Evolutionary conservation across 495 filamentous ascomycete genomes (phyloP), one percentile per base, ranked within the genome.

Genomic region (Penicillium fimorum): DNA sequence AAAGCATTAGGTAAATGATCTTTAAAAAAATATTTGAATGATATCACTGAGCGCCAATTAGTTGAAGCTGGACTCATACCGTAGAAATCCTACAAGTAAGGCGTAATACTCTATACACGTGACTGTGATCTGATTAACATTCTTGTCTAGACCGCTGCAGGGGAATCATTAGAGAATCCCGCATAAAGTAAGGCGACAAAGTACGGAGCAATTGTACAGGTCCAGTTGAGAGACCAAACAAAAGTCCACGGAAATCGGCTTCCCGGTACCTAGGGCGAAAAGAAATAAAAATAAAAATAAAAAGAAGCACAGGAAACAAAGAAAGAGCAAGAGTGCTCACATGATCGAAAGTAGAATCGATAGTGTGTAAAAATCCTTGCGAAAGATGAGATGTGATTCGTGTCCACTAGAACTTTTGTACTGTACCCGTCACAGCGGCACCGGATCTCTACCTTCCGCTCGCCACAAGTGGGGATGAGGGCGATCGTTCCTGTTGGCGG

Each of bases 371-470:
- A 61, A 60, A 64, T 64, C 58, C 50, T 58, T 45, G 55, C 53
- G 35, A 62, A 59, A 53, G 59, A 46, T 40, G 35, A 57, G 44
- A 61, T 45, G 42, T 46, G 49, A 57, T 47, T 41, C 29, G 50
- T 51, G 42, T 54, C 58, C 63, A 59, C 48, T 60, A 54, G 55
- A 53, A 49, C 47, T 35, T 57, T 47, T 55, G 47, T 58, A 66
- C 67, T 45, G 52, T 64, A 72, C 70, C 70, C 71, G 67, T 70
- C 72, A 65, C 66, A 71, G 71, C 70, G 71, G 71, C 71, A 71
- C 63, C 67, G 68, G 71, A 65, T 67, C 60, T 49, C 50, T 62
- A 61, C 62, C 58, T 73, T 70, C 72, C 70, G 72, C 40, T 67
- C 27, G 64, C 64, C 64, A 64, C 64, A 52, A 40, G 56, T 53